Percentiles rank a stretch among this genome's conserved stretches.
phyloP scores from a whole-genome alignment of 2,329 filamentous ascomycete genomes.

The Verticillium nonalfalfae region DNA sequence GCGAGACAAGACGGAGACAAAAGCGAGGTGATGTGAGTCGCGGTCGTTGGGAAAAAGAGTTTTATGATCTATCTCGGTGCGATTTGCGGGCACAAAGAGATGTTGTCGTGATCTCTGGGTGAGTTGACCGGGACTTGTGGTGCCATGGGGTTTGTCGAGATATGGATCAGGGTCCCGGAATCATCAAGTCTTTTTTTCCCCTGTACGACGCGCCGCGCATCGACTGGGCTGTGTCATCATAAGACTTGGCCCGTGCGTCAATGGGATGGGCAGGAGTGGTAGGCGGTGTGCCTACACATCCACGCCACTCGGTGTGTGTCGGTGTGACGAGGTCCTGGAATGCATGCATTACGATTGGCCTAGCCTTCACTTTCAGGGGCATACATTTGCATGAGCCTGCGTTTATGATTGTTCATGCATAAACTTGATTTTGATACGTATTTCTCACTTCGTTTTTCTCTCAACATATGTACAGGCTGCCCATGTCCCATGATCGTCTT shows the following conservation, averaged over 20 bases:
- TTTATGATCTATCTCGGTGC: not conserved
- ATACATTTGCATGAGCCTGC: too few relatives aligned
- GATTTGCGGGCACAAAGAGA: not conserved
- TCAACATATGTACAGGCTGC: too few relatives aligned
- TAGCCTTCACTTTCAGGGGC: too few relatives aligned
- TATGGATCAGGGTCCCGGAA: not conserved
- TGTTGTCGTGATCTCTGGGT: not conserved
- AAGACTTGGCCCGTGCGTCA: not conserved
- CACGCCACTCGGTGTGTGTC: not conserved
- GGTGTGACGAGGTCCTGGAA: not conserved
- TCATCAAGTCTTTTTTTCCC: not conserved
- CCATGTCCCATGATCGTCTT: too few relatives aligned
- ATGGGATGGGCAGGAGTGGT: not conserved
- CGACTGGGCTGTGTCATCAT: not conserved
- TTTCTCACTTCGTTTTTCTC: too few relatives aligned
- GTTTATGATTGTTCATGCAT: not conserved
- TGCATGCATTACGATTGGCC: too few relatives aligned
- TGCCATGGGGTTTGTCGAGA: not conserved
- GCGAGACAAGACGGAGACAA: not conserved
- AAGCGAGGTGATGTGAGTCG: not conserved
- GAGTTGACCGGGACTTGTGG: not conserved
- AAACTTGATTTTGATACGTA: too few relatives aligned
- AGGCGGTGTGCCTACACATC: not conserved
- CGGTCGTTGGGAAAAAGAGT: not conserved
- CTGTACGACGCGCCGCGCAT: not conserved